Evolutionary conservation across 208 protist species (phyloP), one percentile per base, ranked within the genome.

Genomic region (Crithidia mellificae): DNA sequence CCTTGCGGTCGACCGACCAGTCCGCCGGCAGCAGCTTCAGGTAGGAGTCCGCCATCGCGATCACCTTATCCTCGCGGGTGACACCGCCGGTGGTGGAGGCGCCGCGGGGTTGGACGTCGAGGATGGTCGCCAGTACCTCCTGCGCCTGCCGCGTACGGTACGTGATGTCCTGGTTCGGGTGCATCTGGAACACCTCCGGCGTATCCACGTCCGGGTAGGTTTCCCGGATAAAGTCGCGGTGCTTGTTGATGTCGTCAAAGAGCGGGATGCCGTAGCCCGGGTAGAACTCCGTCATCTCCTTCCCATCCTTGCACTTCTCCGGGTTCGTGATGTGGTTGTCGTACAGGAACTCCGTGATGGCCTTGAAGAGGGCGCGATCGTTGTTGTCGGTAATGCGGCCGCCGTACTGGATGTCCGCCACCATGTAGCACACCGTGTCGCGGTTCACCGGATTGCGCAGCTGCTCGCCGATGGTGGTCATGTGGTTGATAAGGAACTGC

Each of bases 401-500:
- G 62, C 98, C 98, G 85, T 99, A 99, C 84, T 99, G 97, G 74
- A 99, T 98, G 77, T 99, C 98, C 44, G 94, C 91, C 22, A 99
- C 92, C 96, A 99, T 99, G 88, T 99, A 99, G 78, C 91, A 93
- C 54, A 98, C 88, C 14, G 95, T 98, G 69, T 96, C 91, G 68
- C 93, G 94, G 65, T 93, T 95, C 32, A 98, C 92, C 32, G 91
- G 83, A 70, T 93, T 95, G 71, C 96, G 96, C 19, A 97, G 71
- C 36, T 96, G 83, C 78, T 98, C 92, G 53, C 95, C 95, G 64
- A 98, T 98, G n/a, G 93, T 95, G 11, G 95, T 96, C 80, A 99
- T 93, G 87, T 99, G 97, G 73, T 98, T 99, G 81, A 99, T 97
- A 27, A 99, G 77, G 86, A 99, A 99, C 76, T 94, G 81, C 65